Percentiles rank a stretch among this genome's conserved stretches.
Conservation (phyloP, 305 asterid genomes). For the Ilex paraguariensis region DNA sequence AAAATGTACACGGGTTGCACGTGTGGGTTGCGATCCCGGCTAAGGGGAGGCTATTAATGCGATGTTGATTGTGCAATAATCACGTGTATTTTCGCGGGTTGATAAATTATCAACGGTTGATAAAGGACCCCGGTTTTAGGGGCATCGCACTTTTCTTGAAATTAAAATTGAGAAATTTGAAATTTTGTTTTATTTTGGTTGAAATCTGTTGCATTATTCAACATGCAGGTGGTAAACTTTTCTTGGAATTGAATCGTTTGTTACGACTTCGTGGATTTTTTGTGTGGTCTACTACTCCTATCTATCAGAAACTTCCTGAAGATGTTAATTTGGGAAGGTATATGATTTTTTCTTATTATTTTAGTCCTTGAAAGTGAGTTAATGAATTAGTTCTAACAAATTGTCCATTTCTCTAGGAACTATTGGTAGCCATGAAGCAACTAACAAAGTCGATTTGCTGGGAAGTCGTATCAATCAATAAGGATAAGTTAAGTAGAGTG, state of each 20-base stretch:
- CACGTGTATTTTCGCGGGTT: too few species aligned
- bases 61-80: too few species aligned
- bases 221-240: conserved; percentile 1
- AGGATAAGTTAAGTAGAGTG: conserved; percentile 65
- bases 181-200: too few species aligned
- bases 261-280: conserved; percentile 17
- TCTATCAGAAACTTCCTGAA: conserved; percentile 37
- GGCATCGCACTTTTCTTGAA: too few species aligned
- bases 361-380: not conserved
- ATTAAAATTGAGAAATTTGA: too few species aligned
- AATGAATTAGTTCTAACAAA: conserved; percentile 4
- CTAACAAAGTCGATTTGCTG: conserved; percentile 81
- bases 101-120: too few species aligned
- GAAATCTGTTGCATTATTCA: not conserved
- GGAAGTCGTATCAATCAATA: conserved; percentile 60
- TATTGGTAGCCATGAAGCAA: conserved; percentile 50
- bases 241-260: conserved; percentile 2
- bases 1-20: too few species aligned
- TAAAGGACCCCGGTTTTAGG: too few species aligned
- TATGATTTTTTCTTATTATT: not conserved
- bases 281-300: conserved; percentile 37
- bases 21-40: too few species aligned
- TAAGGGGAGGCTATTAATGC: too few species aligned
- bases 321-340: conserved; percentile 54
- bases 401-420: conserved; percentile 6